phyloP scores from a whole-genome alignment of 2,329 filamentous ascomycete species.

The Phoma sp. region DNA sequence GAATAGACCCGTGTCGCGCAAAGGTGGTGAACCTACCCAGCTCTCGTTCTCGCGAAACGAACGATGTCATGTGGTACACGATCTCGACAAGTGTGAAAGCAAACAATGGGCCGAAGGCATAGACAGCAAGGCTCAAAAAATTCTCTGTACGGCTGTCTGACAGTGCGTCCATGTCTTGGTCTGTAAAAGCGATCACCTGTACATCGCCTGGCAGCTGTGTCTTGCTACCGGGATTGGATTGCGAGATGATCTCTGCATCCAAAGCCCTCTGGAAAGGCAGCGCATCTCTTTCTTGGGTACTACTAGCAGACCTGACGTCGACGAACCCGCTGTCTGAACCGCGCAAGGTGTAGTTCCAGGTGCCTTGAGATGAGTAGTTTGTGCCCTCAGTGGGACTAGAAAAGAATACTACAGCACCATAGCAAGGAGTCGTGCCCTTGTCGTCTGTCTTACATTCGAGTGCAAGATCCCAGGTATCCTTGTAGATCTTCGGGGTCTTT shows the following conservation, averaged over 20 bases:
- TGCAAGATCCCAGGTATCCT: conserved; percentile 16
- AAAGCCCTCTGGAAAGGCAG: conserved; percentile 32
- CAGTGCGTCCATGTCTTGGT: conserved; percentile 19
- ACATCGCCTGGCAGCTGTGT: conserved; percentile 11
- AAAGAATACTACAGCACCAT: conserved; percentile 27
- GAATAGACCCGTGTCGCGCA: too few species aligned
- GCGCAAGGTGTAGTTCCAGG: conserved; percentile 37
- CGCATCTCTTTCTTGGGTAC: conserved; percentile 22
- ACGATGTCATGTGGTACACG: conserved; percentile 35
- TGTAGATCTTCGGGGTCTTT: conserved; percentile 22
- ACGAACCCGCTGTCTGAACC: conserved; percentile 10
- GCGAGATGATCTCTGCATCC: conserved; percentile 48
- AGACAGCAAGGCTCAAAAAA: conserved; percentile 22
- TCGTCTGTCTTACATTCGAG: conserved; percentile 20
- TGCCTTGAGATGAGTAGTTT: conserved; percentile 18
- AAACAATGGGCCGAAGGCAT: conserved; percentile 31
- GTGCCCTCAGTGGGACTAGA: conserved; percentile 41
- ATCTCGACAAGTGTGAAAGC: conserved; percentile 28
- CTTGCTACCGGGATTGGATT: conserved; percentile 37
- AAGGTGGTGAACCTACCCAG: conserved; percentile 15
- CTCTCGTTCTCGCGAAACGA: conserved; percentile 32
- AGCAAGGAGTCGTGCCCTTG: conserved; percentile 23
- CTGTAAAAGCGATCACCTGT: conserved; percentile 25
- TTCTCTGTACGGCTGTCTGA: conserved; percentile 16
- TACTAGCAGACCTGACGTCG: conserved; percentile 24